A percentile compares a stretch with the other conserved stretches of the same genome.
Evolutionary conservation across 345 rosid genomes (phyloP).

Genomic region (Aethionema arabicum): DNA sequence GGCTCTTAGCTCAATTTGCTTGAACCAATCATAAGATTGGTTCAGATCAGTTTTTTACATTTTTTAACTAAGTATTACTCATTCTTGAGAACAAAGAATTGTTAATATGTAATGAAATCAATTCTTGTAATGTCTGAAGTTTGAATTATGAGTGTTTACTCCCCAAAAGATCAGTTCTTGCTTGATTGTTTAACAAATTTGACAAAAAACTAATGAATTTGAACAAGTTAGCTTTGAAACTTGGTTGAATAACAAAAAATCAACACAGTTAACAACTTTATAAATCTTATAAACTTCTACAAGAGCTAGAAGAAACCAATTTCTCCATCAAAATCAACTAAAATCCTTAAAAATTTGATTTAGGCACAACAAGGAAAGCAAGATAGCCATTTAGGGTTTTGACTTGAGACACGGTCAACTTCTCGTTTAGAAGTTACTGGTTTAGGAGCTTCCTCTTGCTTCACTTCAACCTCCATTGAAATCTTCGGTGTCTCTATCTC

Average conservation of each 20-base stretch:
- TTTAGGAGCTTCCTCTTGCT: constrained; percentile 28
- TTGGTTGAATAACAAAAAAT: too few relatives aligned
- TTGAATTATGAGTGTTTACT: too few relatives aligned
- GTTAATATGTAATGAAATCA: too few relatives aligned
- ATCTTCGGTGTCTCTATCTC: constrained; percentile 34
- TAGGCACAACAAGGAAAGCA: constrained; percentile 55
- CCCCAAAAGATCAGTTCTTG: too few relatives aligned
- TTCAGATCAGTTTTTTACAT: neutral
- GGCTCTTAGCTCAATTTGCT: constrained; percentile 49
- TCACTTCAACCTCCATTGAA: constrained; percentile 17
- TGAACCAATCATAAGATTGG: constrained; percentile 15
- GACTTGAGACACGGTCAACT: constrained; percentile 13
- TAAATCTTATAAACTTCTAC: constrained; percentile 31
- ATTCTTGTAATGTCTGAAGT: too few relatives aligned
- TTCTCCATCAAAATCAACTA: constrained; percentile 19
- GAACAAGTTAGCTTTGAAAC: too few relatives aligned
- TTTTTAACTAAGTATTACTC: neutral
- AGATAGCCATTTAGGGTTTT: constrained; percentile 47
- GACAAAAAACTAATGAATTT: too few relatives aligned
- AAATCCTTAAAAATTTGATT: neutral
- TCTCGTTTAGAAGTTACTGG: constrained; percentile 35
- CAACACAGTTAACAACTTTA: neutral
- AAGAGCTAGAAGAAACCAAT: constrained; percentile 23
- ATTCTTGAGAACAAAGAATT: too few relatives aligned
- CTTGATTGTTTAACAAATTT: too few relatives aligned